These are phyloP conservation scores for Anthoceros angustus DNA, from an alignment of 225 moss, liverwort and hornwort species.

Conservation along the genomic window DNA sequence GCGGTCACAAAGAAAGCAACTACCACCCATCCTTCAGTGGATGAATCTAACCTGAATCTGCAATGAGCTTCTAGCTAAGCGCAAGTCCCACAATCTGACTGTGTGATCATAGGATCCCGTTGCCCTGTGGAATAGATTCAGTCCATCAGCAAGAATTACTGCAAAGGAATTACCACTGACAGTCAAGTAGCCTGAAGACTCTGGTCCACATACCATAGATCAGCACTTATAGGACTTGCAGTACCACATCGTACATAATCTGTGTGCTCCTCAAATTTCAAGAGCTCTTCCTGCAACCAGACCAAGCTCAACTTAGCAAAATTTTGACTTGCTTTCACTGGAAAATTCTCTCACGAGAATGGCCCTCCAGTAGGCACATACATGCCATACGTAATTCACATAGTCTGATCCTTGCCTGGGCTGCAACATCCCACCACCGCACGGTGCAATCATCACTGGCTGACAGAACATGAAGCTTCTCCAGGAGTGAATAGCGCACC, in stretches of 20 bases:
- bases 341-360: background rate
- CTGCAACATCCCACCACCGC: constrained; percentile 94
- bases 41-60: constrained; percentile 37
- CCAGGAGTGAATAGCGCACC: constrained; percentile 68
- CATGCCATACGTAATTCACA: background rate
- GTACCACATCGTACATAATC: constrained; percentile 98
- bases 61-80: constrained; percentile 50
- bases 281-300: constrained; percentile 32
- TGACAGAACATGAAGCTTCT: constrained; percentile 79
- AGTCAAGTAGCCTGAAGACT: background rate
- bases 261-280: constrained; percentile 57
- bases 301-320: background rate
- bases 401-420: constrained; percentile 25
- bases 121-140: constrained; percentile 32
- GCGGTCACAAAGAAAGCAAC: too few species aligned
- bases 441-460: constrained; percentile 76
- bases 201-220: constrained; percentile 42
- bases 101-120: constrained; percentile 98
- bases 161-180: background rate
- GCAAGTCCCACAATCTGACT: constrained; percentile 79
- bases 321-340: background rate
- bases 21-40: background rate
- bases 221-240: constrained; percentile 51
- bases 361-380: too few species aligned
- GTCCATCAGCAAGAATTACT: background rate